phyloP scores from a whole-genome alignment of 2,329 filamentous ascomycete species.

The Stagonosporopsis vannaccii region DNA sequence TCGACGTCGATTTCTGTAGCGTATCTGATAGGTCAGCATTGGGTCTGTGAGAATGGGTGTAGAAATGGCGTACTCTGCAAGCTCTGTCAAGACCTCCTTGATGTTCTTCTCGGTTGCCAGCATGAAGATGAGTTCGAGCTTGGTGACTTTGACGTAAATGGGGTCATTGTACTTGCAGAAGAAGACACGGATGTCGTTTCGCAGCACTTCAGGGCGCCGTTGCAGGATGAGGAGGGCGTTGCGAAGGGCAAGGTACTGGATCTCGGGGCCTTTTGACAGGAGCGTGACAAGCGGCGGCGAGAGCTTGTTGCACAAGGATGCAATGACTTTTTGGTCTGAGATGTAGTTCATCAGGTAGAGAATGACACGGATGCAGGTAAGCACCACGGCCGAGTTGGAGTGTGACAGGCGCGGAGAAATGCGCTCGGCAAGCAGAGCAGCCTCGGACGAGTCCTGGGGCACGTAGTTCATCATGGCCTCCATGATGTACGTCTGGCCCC shows the following conservation, averaged over 20 bases:
- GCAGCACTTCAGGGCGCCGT: constrained; percentile 86
- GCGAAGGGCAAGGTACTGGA: constrained; percentile 94
- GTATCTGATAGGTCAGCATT: constrained; percentile 58
- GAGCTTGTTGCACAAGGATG: constrained; percentile 86
- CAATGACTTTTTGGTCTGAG: constrained; percentile 85
- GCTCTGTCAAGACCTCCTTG: constrained; percentile 88
- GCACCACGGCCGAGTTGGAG: constrained; percentile 93
- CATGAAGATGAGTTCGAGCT: constrained; percentile 99
- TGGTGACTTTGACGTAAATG: constrained; percentile 99
- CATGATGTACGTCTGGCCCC: constrained; percentile 98
- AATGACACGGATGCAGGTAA: constrained; percentile 95
- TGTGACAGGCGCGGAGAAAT: constrained; percentile 96
- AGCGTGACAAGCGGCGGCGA: constrained; percentile 95
- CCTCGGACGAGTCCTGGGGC: constrained; percentile 88
- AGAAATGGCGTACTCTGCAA: constrained; percentile 72
- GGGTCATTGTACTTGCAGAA: constrained; percentile 99
- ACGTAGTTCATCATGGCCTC: constrained; percentile 98
- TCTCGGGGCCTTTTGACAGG: constrained; percentile 93
- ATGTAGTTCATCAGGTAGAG: constrained; percentile 99
- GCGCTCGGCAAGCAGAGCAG: constrained; percentile 86
- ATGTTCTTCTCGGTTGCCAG: constrained; percentile 95
- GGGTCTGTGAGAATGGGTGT: neutral
- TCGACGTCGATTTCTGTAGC: constrained; percentile 98
- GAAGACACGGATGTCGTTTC: constrained; percentile 97
- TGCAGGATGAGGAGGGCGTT: constrained; percentile 96